phyloP scores from a whole-genome alignment of 2,329 filamentous ascomycete species.

The Ascochyta clinopodiicola region DNA sequence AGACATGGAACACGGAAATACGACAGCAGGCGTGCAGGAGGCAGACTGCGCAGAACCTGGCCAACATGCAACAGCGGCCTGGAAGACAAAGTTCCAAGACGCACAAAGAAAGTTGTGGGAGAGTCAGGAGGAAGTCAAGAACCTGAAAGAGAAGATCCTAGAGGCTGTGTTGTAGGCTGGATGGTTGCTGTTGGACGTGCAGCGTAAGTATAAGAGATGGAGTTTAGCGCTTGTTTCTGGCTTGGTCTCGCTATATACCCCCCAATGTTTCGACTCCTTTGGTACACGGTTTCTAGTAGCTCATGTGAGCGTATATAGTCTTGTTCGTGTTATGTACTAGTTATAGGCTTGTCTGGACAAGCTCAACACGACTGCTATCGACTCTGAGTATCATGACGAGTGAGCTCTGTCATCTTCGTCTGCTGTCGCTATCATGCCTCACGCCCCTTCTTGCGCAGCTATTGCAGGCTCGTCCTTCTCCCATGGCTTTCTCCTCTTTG shows the following conservation, averaged over 20 bases:
- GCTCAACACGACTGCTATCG: neutral
- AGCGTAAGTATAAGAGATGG: neutral
- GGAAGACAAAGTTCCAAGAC: constrained; percentile 46
- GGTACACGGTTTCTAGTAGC: constrained; percentile 3
- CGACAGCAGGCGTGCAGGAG: constrained; percentile 16
- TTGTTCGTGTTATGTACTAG: neutral
- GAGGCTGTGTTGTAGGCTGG: constrained; percentile 45
- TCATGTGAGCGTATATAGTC: neutral
- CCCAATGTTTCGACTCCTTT: constrained; percentile 24
- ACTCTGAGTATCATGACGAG: constrained; percentile 1
- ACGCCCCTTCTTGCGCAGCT: neutral
- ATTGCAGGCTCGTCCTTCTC: constrained; percentile 63
- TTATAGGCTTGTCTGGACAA: constrained; percentile 13
- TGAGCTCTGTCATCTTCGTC: neutral
- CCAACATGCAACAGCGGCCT: constrained; percentile 29
- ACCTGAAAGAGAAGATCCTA: constrained; percentile 47
- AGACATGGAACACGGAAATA: constrained; percentile 3
- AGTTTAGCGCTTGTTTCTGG: constrained; percentile 11
- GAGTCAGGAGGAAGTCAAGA: constrained; percentile 42
- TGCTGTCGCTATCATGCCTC: neutral
- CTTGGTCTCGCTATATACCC: constrained; percentile 37
- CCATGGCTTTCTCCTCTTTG: constrained; percentile 76
- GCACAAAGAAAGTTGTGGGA: constrained; percentile 45
- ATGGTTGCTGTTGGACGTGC: neutral
- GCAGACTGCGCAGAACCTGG: constrained; percentile 18